Conservation (phyloP, 2,329 filamentous ascomycete genomes). For the Decorospora gaudefroyi region DNA sequence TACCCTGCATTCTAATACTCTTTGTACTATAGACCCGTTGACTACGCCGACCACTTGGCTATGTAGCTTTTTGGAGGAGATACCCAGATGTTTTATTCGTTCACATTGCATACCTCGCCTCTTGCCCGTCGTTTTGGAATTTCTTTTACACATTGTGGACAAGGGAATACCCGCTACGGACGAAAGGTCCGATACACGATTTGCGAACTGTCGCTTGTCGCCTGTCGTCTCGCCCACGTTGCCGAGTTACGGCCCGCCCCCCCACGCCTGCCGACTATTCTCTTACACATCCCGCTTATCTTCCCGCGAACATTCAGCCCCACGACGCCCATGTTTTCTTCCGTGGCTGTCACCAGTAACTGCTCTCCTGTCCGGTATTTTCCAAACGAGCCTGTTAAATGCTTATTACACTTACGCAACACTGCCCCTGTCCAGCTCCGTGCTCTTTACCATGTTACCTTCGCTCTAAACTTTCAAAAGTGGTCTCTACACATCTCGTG, state of each 20-base stretch:
- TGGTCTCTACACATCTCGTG: slow-evolving; percentile 14
- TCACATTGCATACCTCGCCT: slow-evolving; percentile 8
- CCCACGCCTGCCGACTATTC: slow-evolving; percentile 11
- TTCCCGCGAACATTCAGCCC: slow-evolving; percentile 29
- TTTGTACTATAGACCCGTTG: slow-evolving; percentile 40
- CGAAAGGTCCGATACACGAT: slow-evolving; percentile 1
- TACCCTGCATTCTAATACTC: slow-evolving; percentile 34
- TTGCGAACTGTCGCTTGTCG: slow-evolving; percentile 17
- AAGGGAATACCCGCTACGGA: slow-evolving; percentile 15
- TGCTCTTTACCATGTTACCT: slow-evolving; percentile 19
- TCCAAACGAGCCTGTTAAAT: slow-evolving; percentile 8
- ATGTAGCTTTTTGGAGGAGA: slow-evolving; percentile 40
- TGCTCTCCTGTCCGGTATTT: slow-evolving; percentile 18
- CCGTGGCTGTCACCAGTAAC: slow-evolving; percentile 24
- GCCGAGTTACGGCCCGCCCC: slow-evolving; percentile 6
- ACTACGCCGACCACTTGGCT: slow-evolving; percentile 28
- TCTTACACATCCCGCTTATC: slow-evolving; percentile 30
- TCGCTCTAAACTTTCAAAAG: slow-evolving; percentile 10
- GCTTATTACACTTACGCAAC: slow-evolving; percentile 19
- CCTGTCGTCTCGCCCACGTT: slow-evolving; percentile 24
- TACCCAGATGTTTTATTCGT: slow-evolving; percentile 39
- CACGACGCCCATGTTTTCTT: slow-evolving; percentile 30
- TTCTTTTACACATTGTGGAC: slow-evolving; percentile 23
- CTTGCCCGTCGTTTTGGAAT: slow-evolving; percentile 16
- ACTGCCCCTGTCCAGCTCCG: slow-evolving; percentile 17